These are phyloP conservation scores for Kazachstania psychrophila DNA, from an alignment of 805 yeast species.

Conservation along the genomic window DNA sequence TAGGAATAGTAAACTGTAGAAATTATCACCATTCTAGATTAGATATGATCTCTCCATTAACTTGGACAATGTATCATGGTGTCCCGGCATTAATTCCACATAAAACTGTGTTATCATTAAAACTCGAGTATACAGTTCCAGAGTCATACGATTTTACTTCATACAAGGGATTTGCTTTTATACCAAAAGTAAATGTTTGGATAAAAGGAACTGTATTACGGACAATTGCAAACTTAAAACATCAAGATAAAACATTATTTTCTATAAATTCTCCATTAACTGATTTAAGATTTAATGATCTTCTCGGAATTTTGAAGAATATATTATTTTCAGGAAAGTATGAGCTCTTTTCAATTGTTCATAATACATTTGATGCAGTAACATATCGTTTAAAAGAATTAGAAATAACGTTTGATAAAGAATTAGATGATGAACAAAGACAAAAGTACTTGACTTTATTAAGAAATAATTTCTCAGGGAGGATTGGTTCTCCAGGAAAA, in stretches of 20 bases:
- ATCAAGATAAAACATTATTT: conserved; percentile 6
- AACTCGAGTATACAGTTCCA: conserved; percentile 41
- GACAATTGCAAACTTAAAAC: conserved; percentile 13
- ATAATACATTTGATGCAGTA: conserved; percentile 15
- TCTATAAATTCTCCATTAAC: conserved; percentile 10
- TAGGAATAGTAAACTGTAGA: conserved; percentile 43
- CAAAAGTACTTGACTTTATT: conserved; percentile 8
- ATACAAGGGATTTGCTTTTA: conserved; percentile 37
- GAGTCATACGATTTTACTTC: conserved; percentile 25
- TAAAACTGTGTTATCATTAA: conserved; percentile 34
- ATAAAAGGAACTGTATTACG: conserved; percentile 22
- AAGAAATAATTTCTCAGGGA: conserved; percentile 9
- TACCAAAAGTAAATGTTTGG: conserved; percentile 54
- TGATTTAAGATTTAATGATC: conserved; percentile 12
- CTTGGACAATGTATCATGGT: conserved; percentile 46
- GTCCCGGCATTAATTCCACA: conserved; percentile 51
- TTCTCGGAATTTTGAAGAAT: conserved; percentile 14
- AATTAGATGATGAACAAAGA: conserved; percentile 10
- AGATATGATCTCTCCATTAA: conserved; percentile 45
- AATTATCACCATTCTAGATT: conserved; percentile 48
- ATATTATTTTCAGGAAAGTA: conserved; percentile 10
- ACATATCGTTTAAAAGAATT: conserved; percentile 24
- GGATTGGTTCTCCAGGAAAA: conserved; percentile 17
- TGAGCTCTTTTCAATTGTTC: conserved; percentile 12
- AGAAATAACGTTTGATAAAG: conserved; percentile 17